Base-by-base conservation (phyloP, 768 basidiomycete species). In the Candolleomyces eurysporus region DNA sequence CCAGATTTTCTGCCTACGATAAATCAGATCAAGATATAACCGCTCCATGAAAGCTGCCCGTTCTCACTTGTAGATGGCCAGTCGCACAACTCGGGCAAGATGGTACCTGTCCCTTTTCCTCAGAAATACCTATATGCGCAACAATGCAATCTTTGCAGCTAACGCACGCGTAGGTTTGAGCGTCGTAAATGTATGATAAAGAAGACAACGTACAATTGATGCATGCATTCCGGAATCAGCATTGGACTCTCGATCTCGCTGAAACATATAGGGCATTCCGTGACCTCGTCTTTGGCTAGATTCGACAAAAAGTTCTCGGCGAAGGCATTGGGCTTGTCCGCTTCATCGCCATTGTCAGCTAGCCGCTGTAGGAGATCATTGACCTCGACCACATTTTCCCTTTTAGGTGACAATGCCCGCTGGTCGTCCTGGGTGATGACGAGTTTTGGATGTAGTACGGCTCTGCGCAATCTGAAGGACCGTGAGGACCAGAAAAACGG, bases 121-220 rank as follows among this genome's bases (percentile, higher is more conserved):
- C 82, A 64, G 88, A 87, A 10, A 81, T 80, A 19, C 84, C 82
- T 30, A 97, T 79, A 66, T 86, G 89, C 10, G 86, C 82, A 17
- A 92, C 72, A 22, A 96, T 91, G 67, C 96, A 98, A 64, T 94
- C 92, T 72, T 92, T 96, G 72, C 96, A 98, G 61, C 93, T 68
- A 36, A 54, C 30, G 49, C 36, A 54, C 11, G 63, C 48, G 4
- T 13, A 43, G 40, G 2, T 19, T 58, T 36, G 55, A 21, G 64
- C 54, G n/a, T 32, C 16, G 32, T 31, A 30, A 42, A 51, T 42
- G 22, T 26, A 11, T 10, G 60, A 9, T 22, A 17, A 21, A 19
- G 19, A 3, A 56, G 58, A 16, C 9, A 19, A 71, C 83, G 60
- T 68, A 91, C 92, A 85, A 90, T 68, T 83, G 81, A 67, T 95